Conservation (phyloP, 1,284 basidiomycete genomes). For the Leccinum angustisporum region DNA sequence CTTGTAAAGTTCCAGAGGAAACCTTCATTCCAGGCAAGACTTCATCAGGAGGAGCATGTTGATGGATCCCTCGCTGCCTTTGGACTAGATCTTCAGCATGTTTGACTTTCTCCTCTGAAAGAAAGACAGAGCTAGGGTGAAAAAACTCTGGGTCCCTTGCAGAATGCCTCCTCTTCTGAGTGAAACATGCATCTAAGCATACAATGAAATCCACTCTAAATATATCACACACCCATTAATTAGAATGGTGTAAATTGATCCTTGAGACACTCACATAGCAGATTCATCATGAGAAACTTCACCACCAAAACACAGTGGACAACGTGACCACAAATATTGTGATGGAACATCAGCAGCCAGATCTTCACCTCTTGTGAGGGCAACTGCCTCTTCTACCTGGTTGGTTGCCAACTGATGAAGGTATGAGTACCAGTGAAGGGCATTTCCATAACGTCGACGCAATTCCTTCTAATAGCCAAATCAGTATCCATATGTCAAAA, state of each 20-base stretch:
- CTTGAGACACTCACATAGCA: background rate
- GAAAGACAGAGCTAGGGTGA: background rate
- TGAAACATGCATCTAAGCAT: background rate
- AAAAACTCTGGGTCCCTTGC: background rate
- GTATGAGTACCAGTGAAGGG: background rate
- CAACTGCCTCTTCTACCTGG: background rate
- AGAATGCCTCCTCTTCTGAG: background rate
- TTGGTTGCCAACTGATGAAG: background rate
- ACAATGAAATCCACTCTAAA: constrained; percentile 1
- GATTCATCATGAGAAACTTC: background rate
- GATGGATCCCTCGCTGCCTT: background rate
- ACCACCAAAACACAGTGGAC: background rate
- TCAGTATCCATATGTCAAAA: background rate
- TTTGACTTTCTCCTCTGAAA: background rate
- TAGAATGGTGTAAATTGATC: too few species aligned
- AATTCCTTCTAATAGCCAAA: background rate
- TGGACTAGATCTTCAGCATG: background rate
- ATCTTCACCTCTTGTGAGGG: background rate
- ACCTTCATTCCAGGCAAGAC: background rate
- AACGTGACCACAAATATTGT: background rate
- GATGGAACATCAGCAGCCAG: background rate
- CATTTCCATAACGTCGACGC: background rate
- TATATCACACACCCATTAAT: background rate
- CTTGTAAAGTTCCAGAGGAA: background rate
- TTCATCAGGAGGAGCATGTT: background rate